Percentiles rank a stretch among this genome's conserved stretches.
Evolutionary conservation across 371 early-diverging fungal genomes (phyloP).

Genomic region (Rhizopus microsporus): DNA sequence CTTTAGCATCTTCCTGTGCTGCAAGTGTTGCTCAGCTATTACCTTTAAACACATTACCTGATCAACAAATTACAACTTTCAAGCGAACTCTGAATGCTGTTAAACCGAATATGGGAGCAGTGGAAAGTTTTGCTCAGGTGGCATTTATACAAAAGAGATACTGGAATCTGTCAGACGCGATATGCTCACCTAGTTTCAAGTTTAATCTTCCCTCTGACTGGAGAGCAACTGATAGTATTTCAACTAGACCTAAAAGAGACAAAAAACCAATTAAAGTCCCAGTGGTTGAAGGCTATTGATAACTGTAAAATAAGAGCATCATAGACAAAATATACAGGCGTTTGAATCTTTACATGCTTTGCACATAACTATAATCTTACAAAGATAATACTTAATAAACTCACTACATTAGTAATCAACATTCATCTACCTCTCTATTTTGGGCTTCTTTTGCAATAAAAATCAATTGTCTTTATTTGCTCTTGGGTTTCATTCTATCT

Average conservation of each 20-base stretch:
- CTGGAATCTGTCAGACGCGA: constrained; percentile 53
- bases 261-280: constrained; percentile 34
- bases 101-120: constrained; percentile 58
- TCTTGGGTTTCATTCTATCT: constrained; percentile 20
- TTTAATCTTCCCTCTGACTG: constrained; percentile 59
- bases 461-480: constrained; percentile 1
- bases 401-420: neutral
- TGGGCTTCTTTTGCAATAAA: neutral
- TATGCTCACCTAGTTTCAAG: constrained; percentile 44
- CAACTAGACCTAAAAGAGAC: constrained; percentile 53
- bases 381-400: too few species aligned
- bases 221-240: constrained; percentile 56
- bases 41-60: constrained; percentile 36
- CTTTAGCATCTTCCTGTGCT: constrained; percentile 44
- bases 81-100: constrained; percentile 50
- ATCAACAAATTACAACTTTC: constrained; percentile 37
- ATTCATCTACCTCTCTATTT: neutral
- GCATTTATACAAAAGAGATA: constrained; percentile 47
- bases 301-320: constrained; percentile 1
- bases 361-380: neutral
- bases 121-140: constrained; percentile 46
- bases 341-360: neutral
- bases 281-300: constrained; percentile 35
- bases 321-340: neutral
- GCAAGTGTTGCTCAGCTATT: constrained; percentile 53